Base-by-base conservation (phyloP, 2,329 filamentous ascomycete genomes). In the Xylariaceae sp. region DNA sequence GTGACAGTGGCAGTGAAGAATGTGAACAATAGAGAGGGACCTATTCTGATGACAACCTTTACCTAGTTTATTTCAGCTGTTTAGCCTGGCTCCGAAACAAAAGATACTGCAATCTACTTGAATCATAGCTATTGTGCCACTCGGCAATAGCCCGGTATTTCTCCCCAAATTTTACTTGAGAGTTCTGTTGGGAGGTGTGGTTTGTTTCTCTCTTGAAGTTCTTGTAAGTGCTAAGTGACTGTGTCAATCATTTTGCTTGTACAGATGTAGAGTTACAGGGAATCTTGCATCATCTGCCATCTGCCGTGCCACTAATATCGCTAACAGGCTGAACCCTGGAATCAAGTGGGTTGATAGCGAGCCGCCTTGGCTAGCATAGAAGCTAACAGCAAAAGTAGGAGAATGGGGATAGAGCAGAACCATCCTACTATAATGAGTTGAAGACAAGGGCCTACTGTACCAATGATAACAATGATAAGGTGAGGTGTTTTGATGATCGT, bases 261-360 rank as follows among this genome's bases (percentile, higher is more conserved):
- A 7, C 12, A 31, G 6, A n/a, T 39, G 36, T 6, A 16, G 16
- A 19, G 36, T 6, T 24, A 31, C 52, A 53, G 47, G 47, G 53
- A 53, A 53, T 60, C 48, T 62, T 62, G 56, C 59, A 62, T 56
- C 59, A 62, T 62, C 48, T 53, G 39, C 17, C 40, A 56, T 60
- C 52, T 62, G 52, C 59, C 59, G 59, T 60, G 28, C 39, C 29
- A 46, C 33, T 54, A 59, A 61, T 48, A 41, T 53, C 41, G 46
- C 28, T 33, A 41, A 43, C 6, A 45, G 19, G 52, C 37, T 26
- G 40, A 58, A 43, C 40, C 51, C 34, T 50, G 33, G 23, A 46
- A 36, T 48, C 33, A 34, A 51, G 44, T 54, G 26, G 34, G 28
- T 54, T 45, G 44, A n/a, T 40, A 26, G 56, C 40, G 36, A 33